These are phyloP conservation scores for Fagus crenata DNA, from an alignment of 306 rosid genomes.

Conservation along the genomic window DNA sequence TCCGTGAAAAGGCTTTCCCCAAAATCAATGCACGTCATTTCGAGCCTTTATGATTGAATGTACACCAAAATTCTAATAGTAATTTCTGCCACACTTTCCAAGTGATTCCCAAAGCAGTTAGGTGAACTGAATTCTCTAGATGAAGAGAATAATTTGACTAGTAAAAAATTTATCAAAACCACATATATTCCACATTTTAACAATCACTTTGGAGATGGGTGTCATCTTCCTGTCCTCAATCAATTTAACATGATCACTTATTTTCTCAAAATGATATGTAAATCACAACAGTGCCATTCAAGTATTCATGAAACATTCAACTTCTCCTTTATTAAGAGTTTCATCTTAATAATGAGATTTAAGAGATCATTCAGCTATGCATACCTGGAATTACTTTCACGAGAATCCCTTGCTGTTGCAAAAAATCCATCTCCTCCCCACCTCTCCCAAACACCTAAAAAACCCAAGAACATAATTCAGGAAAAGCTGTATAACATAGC, in stretches of 20 bases:
- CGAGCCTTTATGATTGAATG: neutral
- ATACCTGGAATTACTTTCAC: conserved; percentile 96
- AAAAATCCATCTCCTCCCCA: conserved; percentile 98
- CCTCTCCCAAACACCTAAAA: conserved; percentile 96
- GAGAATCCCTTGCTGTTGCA: conserved; percentile 83
- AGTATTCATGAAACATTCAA: conserved; percentile 4
- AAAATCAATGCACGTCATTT: neutral
- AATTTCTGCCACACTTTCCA: neutral
- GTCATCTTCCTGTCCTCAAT: neutral
- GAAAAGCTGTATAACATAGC: conserved; percentile 1
- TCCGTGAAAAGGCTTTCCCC: neutral
- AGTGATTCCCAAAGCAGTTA: neutral
- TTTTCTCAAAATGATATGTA: neutral
- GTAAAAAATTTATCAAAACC: neutral
- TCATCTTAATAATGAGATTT: conserved; percentile 20
- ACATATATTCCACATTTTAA: neutral
- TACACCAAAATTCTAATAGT: neutral
- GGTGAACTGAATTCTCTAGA: neutral
- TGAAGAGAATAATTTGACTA: neutral
- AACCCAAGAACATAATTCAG: conserved; percentile 12
- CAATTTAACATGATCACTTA: neutral
- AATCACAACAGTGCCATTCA: conserved; percentile 3
- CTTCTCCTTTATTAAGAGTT: neutral
- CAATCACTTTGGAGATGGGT: neutral
- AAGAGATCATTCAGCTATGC: neutral